Base-by-base conservation (phyloP, 2,329 filamentous ascomycete species). In the Iodosphaeria phyllophila region DNA sequence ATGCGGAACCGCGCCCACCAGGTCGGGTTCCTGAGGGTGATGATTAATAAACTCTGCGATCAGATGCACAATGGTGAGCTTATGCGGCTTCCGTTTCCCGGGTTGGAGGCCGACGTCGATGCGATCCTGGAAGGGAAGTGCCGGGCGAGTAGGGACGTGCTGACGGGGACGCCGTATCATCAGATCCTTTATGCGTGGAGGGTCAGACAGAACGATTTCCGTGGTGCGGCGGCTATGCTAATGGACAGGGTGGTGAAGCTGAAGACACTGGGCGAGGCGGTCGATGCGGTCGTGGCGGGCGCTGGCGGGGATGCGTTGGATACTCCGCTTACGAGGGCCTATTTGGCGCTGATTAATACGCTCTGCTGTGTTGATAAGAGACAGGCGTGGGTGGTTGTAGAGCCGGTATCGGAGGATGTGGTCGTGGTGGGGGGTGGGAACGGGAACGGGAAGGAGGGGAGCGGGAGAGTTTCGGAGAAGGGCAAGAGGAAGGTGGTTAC, bases 141-240 rank as follows among this genome's bases (percentile, higher is more conserved):
- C 43, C 67, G 67, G 34, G 64, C 67, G 28, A 69, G 74, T 18
- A 56, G 68, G 21, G 75, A 80, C 28, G 64, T 80, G 18, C 58
- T 55, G 28, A 56, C 52, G 19, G 68, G 66, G 7, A 64, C 71
- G 1, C 77, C 80, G 4, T 92, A 84, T 43, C 79, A 89, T 43
- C 78, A 86, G 39, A 75, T 93, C 28, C 66, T 95, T 23, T 92
- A 93, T 46, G 74, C 84, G 3, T 93, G 86, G 69, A 72, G 89
- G 25, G 74, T 92, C 35, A 72, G 72, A 32, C 74, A 74, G 35
- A 70, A 71, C 40, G 79, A 95, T 51, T 92, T 83, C 58, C 78
- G 86, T 22, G 89, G 86, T 25, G 72, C 67, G 2, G 70, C 72
- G 3, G 60, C 66, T 2, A 55, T 71, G 15, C 52, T 74, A 5